Base-by-base conservation (phyloP, 495 filamentous ascomycete genomes). In the Penicillium bovifimosum region DNA sequence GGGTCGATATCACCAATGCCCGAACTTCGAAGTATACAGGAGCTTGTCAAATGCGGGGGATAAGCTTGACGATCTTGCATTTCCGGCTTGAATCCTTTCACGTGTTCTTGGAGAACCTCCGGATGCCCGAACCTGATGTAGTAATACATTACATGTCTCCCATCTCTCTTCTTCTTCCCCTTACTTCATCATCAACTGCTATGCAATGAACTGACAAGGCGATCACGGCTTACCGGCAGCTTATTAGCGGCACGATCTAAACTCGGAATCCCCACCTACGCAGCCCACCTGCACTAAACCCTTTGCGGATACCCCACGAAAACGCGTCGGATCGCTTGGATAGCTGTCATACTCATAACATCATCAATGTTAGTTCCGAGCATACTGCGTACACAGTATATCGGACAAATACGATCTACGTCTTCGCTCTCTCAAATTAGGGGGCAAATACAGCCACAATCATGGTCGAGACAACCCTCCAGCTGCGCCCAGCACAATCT, bases 271-370 rank as follows among this genome's bases (percentile, higher is more conserved):
- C 53, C 52, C 53, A 56, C 52, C 47, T 24, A 20, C 50, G 31
- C n/a, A n/a, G n/a, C 53, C 52, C 53, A 56, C 52, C 47, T 24
- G 16, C 50, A 26, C 62, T 57, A 46, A 24, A 5, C 57, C 46
- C 2, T 27, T 56, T 64, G 36, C 6, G 53, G 59, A 4, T 6
- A 24, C 34, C 27, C 48, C 45, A 64, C 63, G 65, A 68, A 57
- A 64, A 66, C 45, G 26, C 43, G 10, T 63, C 65, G 63, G 55
- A n/a, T n/a, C n/a, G n/a, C n/a, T n/a, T n/a, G n/a, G n/a, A n/a
- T n/a, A n/a, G n/a, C n/a, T n/a, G n/a, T n/a, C n/a, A n/a, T n/a
- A n/a, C n/a, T n/a, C n/a, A n/a, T n/a, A n/a, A n/a, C n/a, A n/a
- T n/a, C n/a, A n/a, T n/a, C n/a, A n/a, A n/a, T n/a, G n/a, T n/a